Conservation (phyloP, 371 early-diverging fungal species). For the Actinomucor elegans region DNA sequence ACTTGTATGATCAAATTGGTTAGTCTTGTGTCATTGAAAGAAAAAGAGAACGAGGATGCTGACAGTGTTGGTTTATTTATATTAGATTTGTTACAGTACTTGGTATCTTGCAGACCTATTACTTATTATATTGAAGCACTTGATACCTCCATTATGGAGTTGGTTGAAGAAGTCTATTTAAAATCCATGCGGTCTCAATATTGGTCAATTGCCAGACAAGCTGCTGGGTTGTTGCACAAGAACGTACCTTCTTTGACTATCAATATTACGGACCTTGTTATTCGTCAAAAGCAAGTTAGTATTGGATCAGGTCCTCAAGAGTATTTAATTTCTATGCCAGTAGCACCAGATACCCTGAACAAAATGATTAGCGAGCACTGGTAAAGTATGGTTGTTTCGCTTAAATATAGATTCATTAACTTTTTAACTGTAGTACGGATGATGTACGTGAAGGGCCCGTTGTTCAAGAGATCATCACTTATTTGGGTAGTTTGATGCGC, state of each 20-base stretch:
- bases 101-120: conserved; percentile 66
- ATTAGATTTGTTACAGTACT: conserved; percentile 74
- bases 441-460: conserved; percentile 85
- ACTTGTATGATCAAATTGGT: conserved; percentile 79
- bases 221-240: conserved; percentile 79
- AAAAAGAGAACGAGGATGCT: no score
- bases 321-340: conserved; percentile 63
- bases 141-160: conserved; percentile 56
- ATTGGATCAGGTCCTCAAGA: conserved; percentile 76
- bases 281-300: conserved; percentile 78
- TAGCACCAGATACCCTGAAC: conserved; percentile 67
- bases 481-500: conserved; percentile 74
- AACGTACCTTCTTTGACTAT: conserved; percentile 74
- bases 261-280: conserved; percentile 80
- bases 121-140: conserved; percentile 48
- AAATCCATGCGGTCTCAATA: conserved; percentile 70
- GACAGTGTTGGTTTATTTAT: no score
- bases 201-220: conserved; percentile 82
- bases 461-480: conserved; percentile 80
- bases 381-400: conserved; percentile 23
- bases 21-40: not conserved
- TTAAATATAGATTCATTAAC: not conserved
- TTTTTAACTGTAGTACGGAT: conserved; percentile 39
- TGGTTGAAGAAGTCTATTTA: conserved; percentile 81
- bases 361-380: conserved; percentile 62